Conservation (phyloP, 2,329 filamentous ascomycete genomes). For the Fusarium subtropicale region DNA sequence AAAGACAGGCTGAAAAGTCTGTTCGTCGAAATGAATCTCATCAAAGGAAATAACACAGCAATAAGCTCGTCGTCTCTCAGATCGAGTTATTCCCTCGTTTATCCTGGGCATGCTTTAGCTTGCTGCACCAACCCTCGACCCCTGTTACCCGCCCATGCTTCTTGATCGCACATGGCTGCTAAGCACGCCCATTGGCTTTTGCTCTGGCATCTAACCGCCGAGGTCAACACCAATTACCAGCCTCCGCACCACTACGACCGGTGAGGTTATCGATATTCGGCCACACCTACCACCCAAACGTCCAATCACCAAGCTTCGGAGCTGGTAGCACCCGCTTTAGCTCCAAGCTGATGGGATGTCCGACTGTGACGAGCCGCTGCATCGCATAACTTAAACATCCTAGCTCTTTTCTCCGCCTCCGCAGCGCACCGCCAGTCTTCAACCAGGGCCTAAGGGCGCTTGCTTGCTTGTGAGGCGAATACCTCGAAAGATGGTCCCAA, state of each 20-base stretch:
- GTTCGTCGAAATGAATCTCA: conserved; percentile 2
- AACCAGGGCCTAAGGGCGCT: conserved; percentile 24
- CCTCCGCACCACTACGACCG: conserved; percentile 30
- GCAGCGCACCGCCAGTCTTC: conserved; percentile 29
- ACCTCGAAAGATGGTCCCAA: conserved; percentile 22
- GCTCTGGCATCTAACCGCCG: conserved; percentile 55
- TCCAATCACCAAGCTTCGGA: conserved; percentile 27
- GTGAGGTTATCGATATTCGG: conserved; percentile 32
- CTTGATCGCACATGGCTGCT: conserved; percentile 33
- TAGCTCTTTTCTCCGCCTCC: conserved; percentile 30
- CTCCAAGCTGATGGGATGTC: conserved; percentile 23
- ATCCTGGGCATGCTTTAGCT: conserved; percentile 26
- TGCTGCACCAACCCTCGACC: conserved; percentile 18
- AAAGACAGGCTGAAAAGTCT: conserved; percentile 3
- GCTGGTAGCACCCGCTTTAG: conserved; percentile 29
- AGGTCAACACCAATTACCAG: conserved; percentile 49
- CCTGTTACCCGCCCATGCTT: conserved; percentile 32
- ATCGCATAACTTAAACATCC: conserved; percentile 36
- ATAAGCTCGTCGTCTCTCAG: conserved; percentile 11
- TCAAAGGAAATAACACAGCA: conserved; percentile 16
- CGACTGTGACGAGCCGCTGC: conserved; percentile 39
- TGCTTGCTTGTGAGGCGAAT: conserved; percentile 24
- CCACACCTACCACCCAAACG: conserved; percentile 8
- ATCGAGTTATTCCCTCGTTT: conserved; percentile 23
- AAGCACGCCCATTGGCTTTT: conserved; percentile 51